A percentile compares a stretch with the other conserved stretches of the same genome.
These are phyloP conservation scores for Neurospora cerealis DNA, from an alignment of 495 filamentous ascomycete genomes.

Conservation along the genomic window DNA sequence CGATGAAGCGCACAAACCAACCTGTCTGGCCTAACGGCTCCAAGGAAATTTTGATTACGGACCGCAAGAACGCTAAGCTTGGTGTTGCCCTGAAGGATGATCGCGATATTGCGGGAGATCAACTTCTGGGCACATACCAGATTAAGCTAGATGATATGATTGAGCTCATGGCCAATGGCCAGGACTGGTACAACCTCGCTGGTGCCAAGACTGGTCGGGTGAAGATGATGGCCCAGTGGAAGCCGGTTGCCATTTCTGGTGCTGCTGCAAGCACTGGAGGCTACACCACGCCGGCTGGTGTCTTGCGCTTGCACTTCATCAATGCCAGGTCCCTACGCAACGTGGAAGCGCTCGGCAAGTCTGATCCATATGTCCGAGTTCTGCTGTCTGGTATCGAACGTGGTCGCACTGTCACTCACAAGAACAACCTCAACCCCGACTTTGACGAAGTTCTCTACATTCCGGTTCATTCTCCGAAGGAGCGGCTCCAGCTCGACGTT, in stretches of 20 bases:
- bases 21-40: conserved; percentile 84
- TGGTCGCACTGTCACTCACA: conserved; percentile 85
- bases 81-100: conserved; percentile 94
- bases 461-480: conserved; percentile 76
- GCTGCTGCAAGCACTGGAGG: conserved; percentile 66
- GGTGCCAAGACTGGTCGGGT: conserved; percentile 73
- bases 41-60: conserved; percentile 88
- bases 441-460: conserved; percentile 97
- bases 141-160: conserved; percentile 92
- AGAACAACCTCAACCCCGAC: conserved; percentile 89
- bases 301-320: conserved; percentile 89
- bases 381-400: conserved; percentile 83
- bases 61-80: conserved; percentile 79
- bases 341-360: conserved; percentile 90
- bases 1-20: conserved; percentile 91
- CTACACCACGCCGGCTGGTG: conserved; percentile 86
- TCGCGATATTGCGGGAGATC: conserved; percentile 71
- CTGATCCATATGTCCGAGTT: conserved; percentile 85
- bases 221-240: conserved; percentile 88
- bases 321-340: conserved; percentile 76
- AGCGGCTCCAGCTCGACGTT: conserved; percentile 80
- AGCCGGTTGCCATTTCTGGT: conserved; percentile 79
- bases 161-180: conserved; percentile 80
- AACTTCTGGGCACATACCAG: conserved; percentile 79
- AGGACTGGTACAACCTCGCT: conserved; percentile 89